Evolutionary conservation across 75 land plant species (phyloP), one percentile per base, ranked within the genome.

Genomic region (Picea glauca): DNA sequence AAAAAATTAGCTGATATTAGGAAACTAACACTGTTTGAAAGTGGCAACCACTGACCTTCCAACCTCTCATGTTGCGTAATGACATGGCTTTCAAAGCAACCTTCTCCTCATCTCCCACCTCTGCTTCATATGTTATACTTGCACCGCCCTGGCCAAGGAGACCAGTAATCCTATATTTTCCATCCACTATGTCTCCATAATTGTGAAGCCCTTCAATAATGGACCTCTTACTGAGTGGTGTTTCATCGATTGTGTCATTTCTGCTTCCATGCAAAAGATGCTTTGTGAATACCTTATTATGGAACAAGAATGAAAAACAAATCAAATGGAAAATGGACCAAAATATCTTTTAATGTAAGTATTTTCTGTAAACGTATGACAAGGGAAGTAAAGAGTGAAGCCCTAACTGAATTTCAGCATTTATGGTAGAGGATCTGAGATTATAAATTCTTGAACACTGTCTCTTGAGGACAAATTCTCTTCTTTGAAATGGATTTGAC

Each of bases 51-150:
- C 81, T 35, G 35, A 86, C 87, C 88, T 86, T 86, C 88, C 88
- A 86, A 30, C 86, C 88, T 80, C 81, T 86, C 86, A 86, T 86
- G 58, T 80, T 84, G 30, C 88, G 86, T 40, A 86, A 50, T 18
- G 88, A 84, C 82, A 86, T 80, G 21, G 88, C 79, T 80, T 86
- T 86, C 66, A 86, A 50, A 33, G 88, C 88, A n/a, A 86, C 88
- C 58, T 35, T 66, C 18, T 77, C 86, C 43, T 86, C 88, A 50
- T 80, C 76, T 9, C 68, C 58, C 20, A 60, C 78, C 58, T 86
- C 77, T 21, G 88, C 88, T 67, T 86, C 86, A 60, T 86, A 86
- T 26, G 88, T 86, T 38, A 76, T 64, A 46, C 87, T 82, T 38
- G 78, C 62, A 50, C 87, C 88, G 30, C 88, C 88, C 74, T 84